Base-by-base conservation (phyloP, 2,329 filamentous ascomycete genomes). In the Trichoderma gracile region DNA sequence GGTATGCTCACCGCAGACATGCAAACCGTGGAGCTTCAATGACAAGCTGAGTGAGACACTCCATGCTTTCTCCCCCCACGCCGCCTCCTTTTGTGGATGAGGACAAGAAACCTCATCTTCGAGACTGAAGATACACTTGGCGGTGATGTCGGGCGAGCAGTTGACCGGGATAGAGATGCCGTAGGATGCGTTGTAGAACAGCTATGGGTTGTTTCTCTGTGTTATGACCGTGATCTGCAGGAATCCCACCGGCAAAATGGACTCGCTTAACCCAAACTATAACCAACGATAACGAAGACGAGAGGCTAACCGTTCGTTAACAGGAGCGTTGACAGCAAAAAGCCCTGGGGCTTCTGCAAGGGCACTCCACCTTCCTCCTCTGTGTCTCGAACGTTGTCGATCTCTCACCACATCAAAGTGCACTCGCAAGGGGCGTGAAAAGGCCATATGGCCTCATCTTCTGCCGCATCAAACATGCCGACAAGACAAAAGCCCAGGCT, bases 241-340 rank as follows among this genome's bases (percentile, higher is more conserved):
- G 56, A 59, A 49, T 50, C 45, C 56, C 45, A 42, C 56, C 45
- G 45, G 45, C 56, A 59, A 23, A 50, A 50, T 50, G 38, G 43
- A 38, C 25, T 59, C 45, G 47, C 49, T 21, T 40, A 59, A 50
- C 45, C 19, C 10, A 42, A 42, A 50, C 8, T n/a, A 42, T 5
- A 21, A 10, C 30, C 38, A 21, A 42, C 25, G 15, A n/a, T 30
- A 30, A 30, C 38, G 19, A 45, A 49, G 5, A 3, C 27, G 49
- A 25, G 56, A 50, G 46, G 45, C 56, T 42, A 40, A 49, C 25
- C 49, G 19, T 59, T 33, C 5, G 21, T 30, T 14, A 33, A 21
- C 17, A 21, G 43, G 15, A 49, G 54, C 33, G 12, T 38, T 38
- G 33, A 38, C 33, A 38, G 33, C 33, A 12, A 14, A 38, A 14